phyloP scores from a whole-genome alignment of 148 eudicot species.

The Pouteria glomerata region DNA sequence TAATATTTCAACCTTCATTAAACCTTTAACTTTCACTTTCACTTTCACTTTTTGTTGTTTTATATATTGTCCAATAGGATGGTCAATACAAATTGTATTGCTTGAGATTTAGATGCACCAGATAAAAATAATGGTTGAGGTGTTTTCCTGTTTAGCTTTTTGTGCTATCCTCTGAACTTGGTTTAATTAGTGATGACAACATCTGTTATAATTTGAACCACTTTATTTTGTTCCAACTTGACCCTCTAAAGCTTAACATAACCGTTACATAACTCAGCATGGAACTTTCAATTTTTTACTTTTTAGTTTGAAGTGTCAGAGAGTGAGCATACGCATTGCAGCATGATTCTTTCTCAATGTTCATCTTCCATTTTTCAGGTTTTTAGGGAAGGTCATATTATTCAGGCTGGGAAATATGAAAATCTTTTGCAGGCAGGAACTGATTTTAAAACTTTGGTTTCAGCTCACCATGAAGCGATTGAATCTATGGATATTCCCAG shows the following conservation, averaged over 20 bases:
- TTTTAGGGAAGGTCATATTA: constrained; percentile 80
- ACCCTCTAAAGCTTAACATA: neutral
- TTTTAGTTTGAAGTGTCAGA: neutral
- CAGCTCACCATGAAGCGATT: constrained; percentile 91
- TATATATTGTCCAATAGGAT: neutral
- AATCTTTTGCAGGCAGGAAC: constrained; percentile 88
- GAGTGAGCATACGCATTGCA: neutral
- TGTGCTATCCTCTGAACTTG: neutral
- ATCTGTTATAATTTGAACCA: neutral
- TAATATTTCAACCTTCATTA: neutral
- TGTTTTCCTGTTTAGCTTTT: neutral
- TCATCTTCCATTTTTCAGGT: constrained; percentile 42
- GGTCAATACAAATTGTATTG: neutral
- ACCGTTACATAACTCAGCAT: neutral
- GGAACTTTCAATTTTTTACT: neutral
- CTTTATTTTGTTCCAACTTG: neutral
- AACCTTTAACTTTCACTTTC: neutral
- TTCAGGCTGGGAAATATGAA: constrained; percentile 86
- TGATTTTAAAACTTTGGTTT: constrained; percentile 66
- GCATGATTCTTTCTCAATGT: neutral
- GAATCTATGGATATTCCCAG: constrained; percentile 74
- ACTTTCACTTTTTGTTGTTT: neutral
- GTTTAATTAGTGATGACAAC: neutral
- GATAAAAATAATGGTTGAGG: neutral
- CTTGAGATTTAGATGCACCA: neutral